phyloP scores from a whole-genome alignment of 2,329 filamentous ascomycete species.

The Microcyclosporella mali region DNA sequence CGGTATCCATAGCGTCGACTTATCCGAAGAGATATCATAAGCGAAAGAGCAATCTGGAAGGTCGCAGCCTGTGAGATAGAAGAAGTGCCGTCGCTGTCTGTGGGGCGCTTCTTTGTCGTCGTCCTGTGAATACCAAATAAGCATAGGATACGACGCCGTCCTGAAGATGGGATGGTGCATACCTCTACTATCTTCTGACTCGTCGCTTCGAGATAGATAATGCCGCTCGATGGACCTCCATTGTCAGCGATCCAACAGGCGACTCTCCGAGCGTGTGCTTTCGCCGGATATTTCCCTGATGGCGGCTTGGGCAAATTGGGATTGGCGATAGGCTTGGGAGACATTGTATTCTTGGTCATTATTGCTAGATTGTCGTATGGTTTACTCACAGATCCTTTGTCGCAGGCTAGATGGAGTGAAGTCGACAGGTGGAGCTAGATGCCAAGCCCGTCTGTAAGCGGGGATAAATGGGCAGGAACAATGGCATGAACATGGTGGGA shows the following conservation, averaged over 20 bases:
- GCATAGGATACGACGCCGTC: too few species aligned
- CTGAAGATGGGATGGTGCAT: neutral
- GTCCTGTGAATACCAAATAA: too few species aligned
- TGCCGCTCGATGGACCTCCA: constrained; percentile 58
- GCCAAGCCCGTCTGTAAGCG: neutral
- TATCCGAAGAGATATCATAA: constrained; percentile 70
- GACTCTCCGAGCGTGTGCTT: constrained; percentile 79
- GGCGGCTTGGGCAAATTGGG: constrained; percentile 30
- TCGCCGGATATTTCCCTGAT: constrained; percentile 66
- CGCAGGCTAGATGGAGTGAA: neutral
- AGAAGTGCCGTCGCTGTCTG: constrained; percentile 64
- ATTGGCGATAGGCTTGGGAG: constrained; percentile 30
- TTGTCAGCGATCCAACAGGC: constrained; percentile 66
- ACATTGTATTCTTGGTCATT: constrained; percentile 18
- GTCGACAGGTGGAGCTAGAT: constrained; percentile 1
- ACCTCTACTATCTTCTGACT: constrained; percentile 70
- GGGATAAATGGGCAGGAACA: too few species aligned
- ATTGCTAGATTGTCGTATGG: too few species aligned
- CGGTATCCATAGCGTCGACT: constrained; percentile 84
- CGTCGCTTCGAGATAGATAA: constrained; percentile 84
- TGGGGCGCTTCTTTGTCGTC: too few species aligned
- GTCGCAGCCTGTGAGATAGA: constrained; percentile 83
- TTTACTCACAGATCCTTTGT: too few species aligned
- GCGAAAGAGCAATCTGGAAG: constrained; percentile 74
- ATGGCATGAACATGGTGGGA: too few species aligned